Base-by-base conservation (phyloP, 2,329 filamentous ascomycete genomes). In the Zasmidium angulare region DNA sequence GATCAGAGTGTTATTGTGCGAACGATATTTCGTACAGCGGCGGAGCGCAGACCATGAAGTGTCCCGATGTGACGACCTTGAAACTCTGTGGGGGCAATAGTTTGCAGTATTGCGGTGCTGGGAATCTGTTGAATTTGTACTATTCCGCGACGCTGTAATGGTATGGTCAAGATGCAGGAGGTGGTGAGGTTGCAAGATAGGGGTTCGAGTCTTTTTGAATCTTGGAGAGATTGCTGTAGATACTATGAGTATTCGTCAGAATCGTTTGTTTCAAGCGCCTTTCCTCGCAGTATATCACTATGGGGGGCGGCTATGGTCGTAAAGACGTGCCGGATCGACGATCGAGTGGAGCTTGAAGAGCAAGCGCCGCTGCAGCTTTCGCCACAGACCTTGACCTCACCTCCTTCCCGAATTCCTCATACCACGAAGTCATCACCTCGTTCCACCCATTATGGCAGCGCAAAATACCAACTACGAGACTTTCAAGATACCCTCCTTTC, bases 41-140 rank as follows among this genome's bases (percentile, higher is more conserved):
- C 9, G 68, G 69, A 1, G 68, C 62, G 4, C 46, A 55, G 24
- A 23, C 53, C 10, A 50, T 40, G 12, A 60, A 54, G 6, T 73
- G 70, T 60, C n/a, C n/a, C n/a, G 53, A 63, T 46, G 23, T 59
- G 11, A 46, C 53, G 2, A 62, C 57, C 0, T 46, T 68, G 50
- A 70, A 71, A 67, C 43, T 57, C 9, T 74, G 72, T 48, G 54
- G 61, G 7, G 72, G 72, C 0, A 67, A 72, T 55, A 26, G 48
- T 48, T 55, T 62, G 40, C 58, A 71, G 61, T 71, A 61, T 55
- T 73, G 72, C 63, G 72, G 72, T 46, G 71, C 64, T 14, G 48
- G 57, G 4, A 64, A 59, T 19, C 62, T 73, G 59, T 63, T 74
- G 66, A 71, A 66, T 36, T 55, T 73, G 26, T 74, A 71, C 53